Percentiles rank a stretch among this genome's conserved stretches.
Conservation (phyloP, 164 flowering plant species). For the Kingdonia uniflora region DNA sequence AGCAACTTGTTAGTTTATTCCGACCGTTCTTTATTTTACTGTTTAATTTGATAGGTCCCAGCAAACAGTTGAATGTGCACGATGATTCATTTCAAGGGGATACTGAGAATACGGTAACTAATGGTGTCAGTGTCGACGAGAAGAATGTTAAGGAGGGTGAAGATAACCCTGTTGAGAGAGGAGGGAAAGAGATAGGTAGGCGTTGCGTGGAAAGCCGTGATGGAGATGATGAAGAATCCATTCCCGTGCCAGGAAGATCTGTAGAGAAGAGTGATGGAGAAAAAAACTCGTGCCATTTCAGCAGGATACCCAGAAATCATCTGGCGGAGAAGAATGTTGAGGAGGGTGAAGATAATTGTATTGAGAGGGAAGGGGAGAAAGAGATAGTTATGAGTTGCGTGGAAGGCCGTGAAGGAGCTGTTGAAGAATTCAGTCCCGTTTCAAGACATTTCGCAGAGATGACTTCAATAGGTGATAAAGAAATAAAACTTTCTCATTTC, state of each 20-base stretch:
- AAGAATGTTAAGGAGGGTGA: constrained; percentile 7
- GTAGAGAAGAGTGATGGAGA: constrained; percentile 3
- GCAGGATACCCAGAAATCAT: no score
- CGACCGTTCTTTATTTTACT: not conserved
- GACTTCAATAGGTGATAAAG: constrained; percentile 2
- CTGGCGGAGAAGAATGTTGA: not conserved
- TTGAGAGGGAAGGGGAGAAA: no score
- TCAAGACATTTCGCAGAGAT: constrained; percentile 4
- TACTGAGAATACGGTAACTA: not conserved
- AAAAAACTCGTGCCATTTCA: constrained; percentile 6
- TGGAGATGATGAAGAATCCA: constrained; percentile 13
- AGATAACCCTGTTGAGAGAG: constrained; percentile 11
- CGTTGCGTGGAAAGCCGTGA: constrained; percentile 3
- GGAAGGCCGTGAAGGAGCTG: constrained; percentile 10
- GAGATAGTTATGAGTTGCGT: no score
- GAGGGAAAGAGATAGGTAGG: not conserved
- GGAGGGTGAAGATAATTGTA: constrained; percentile 6
- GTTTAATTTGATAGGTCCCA: constrained; percentile 17
- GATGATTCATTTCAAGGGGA: constrained; percentile 13
- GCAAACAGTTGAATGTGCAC: constrained; percentile 10
- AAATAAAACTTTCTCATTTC: constrained; percentile 6
- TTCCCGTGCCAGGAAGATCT: constrained; percentile 9
- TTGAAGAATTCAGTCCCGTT: constrained; percentile 15
- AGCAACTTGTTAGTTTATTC: not conserved
- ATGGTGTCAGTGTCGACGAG: constrained; percentile 3